Conservation (phyloP, 495 filamentous ascomycete genomes). For the Aspergillus leporis region DNA sequence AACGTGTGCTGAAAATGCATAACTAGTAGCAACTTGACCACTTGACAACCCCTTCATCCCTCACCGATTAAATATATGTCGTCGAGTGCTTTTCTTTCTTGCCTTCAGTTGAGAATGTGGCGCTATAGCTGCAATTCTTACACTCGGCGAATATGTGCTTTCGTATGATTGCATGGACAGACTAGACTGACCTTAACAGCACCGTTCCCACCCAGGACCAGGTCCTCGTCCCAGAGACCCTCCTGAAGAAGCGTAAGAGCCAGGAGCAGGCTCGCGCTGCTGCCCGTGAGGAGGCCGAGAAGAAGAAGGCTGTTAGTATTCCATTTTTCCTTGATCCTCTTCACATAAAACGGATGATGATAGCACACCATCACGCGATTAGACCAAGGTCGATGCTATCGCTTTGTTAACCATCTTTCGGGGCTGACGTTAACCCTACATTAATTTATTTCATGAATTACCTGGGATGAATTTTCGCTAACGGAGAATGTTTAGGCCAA, state of each 20-base stretch:
- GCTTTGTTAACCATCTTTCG: constrained; percentile 99
- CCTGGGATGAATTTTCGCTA: constrained; percentile 33
- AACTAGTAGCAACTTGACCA: constrained; percentile 26
- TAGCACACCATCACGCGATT: constrained; percentile 80
- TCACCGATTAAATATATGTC: constrained; percentile 78
- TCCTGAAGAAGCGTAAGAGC: constrained; percentile 99
- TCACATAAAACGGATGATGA: constrained; percentile 59
- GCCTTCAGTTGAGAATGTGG: constrained; percentile 82
- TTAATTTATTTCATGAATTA: constrained; percentile 21
- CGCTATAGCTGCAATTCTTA: constrained; percentile 82
- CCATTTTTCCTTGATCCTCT: constrained; percentile 24
- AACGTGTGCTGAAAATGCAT: constrained; percentile 35
- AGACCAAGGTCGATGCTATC: constrained; percentile 96
- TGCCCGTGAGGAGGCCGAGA: constrained; percentile 71
- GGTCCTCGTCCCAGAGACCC: constrained; percentile 94
- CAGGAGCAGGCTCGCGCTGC: constrained; percentile 97
- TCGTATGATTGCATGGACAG: constrained; percentile 62
- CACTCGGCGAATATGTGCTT: constrained; percentile 74
- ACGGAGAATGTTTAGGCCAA: constrained; percentile 64
- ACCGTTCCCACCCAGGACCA: constrained; percentile 86
- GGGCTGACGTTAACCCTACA: constrained; percentile 70
- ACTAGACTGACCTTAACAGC: constrained; percentile 74
- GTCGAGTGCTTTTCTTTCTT: constrained; percentile 67
- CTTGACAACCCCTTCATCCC: constrained; percentile 24
- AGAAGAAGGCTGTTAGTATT: constrained; percentile 84